Evolutionary conservation across 768 basidiomycete genomes (phyloP).

Genomic region (Hypholoma fasciculare): DNA sequence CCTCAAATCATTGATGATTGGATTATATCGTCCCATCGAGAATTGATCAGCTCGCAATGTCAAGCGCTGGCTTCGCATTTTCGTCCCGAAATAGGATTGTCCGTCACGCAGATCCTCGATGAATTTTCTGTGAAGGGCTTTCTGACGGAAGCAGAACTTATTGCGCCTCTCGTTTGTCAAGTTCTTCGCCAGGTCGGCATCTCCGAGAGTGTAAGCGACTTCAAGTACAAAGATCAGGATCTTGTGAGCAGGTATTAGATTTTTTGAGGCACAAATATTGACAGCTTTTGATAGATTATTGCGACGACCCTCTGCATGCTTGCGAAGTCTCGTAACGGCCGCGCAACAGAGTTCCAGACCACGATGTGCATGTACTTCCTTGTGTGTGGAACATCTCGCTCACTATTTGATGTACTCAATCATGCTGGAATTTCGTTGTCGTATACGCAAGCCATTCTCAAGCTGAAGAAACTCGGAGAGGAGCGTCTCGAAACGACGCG

Average conservation of each 20-base stretch:
- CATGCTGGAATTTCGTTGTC: constrained; percentile 25
- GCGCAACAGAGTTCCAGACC: constrained; percentile 19
- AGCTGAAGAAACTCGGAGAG: constrained; percentile 19
- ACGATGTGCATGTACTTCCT: constrained; percentile 24
- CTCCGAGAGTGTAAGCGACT: neutral
- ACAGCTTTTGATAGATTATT: constrained; percentile 4
- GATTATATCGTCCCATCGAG: constrained; percentile 1
- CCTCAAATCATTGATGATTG: constrained; percentile 7
- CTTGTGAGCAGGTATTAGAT: constrained; percentile 1
- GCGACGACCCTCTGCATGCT: constrained; percentile 17
- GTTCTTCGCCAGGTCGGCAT: constrained; percentile 9
- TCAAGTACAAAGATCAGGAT: constrained; percentile 5
- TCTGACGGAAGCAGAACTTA: constrained; percentile 1
- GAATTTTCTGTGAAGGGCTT: constrained; percentile 7
- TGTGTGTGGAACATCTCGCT: constrained; percentile 20
- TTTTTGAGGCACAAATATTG: neutral
- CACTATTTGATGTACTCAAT: constrained; percentile 23
- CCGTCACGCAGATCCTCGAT: constrained; percentile 4
- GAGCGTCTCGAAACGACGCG: constrained; percentile 11
- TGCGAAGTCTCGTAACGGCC: constrained; percentile 17
- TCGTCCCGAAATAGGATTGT: neutral
- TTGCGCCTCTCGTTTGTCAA: constrained; percentile 9
- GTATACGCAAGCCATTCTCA: constrained; percentile 19
- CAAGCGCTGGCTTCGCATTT: neutral
- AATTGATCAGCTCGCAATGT: constrained; percentile 2